Evolutionary conservation across 2,329 filamentous ascomycete species (phyloP), one percentile per base, ranked within the genome.

Genomic region (Drechslerella dactyloides): DNA sequence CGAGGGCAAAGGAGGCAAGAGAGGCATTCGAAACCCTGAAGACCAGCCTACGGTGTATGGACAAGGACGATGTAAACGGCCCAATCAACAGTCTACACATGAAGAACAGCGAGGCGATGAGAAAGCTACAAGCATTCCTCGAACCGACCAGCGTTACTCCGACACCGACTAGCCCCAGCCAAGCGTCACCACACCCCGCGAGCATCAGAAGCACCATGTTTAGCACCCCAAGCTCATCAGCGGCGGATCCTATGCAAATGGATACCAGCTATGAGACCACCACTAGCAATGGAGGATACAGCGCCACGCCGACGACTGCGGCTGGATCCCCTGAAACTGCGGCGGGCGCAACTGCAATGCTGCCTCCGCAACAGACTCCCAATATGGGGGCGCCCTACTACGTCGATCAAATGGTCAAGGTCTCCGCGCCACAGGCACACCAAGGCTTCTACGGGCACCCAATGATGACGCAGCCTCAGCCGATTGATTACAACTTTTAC

Each of bases 31-130:
- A 73, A 33, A 66, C 62, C 10, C 23, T 73, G 1, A 57, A 50
- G 24, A 57, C 61, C 15, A 73, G 69, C 44, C 40, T 73, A 40
- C 42, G 69, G 15, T 66, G 61, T 24, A 51, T 73, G 33, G 69
- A 73, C 42, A 48, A 56, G 35, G 59, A 63, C 2, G 61, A 60
- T 35, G 10, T 48, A 24, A 62, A 15, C 17, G 69, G 60, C 1
- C 69, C 62, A 13, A 57, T 61, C 24, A 65, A 73, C 56, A 65
- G 61, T 44, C 53, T 70, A 19, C 66, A 70, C 23, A 70, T 70
- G 66, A 70, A 70, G 48, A 70, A 70, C 35, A 70, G 66, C 23
- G 66, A 70, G n/a, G 66, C 66, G 4, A 70, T 70, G 54, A 70
- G 59, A 40, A 70, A 70, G 30, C 59, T 70, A 2, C 66, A 70